phyloP scores from a whole-genome alignment of 495 filamentous ascomycete species.

The Neurospora sp. region DNA sequence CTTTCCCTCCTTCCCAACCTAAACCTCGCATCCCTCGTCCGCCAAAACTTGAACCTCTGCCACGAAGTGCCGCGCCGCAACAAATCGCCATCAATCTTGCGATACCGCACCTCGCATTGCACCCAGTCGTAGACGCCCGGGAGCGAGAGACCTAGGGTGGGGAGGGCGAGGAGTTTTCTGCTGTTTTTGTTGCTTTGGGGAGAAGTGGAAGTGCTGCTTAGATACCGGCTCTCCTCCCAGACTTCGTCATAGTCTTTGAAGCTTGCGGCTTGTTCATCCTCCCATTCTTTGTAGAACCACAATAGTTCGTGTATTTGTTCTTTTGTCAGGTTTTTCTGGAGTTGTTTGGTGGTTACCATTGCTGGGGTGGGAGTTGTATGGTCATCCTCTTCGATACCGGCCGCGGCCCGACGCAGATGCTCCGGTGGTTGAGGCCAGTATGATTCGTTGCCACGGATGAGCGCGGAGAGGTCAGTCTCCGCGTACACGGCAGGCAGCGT shows the following conservation, averaged over 20 bases:
- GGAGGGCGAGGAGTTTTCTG: slow-evolving; percentile 35
- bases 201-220: neutral
- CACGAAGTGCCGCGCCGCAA: slow-evolving; percentile 6
- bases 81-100: slow-evolving; percentile 28
- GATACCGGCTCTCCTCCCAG: neutral
- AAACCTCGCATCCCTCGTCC: neutral
- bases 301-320: neutral
- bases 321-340: neutral
- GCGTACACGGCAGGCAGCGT: slow-evolving; percentile 43
- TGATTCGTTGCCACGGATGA: slow-evolving; percentile 4
- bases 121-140: slow-evolving; percentile 25
- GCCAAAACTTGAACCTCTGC: neutral
- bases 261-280: neutral
- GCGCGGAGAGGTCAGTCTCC: slow-evolving; percentile 8
- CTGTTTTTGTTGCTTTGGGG: neutral
- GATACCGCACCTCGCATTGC: slow-evolving; percentile 37
- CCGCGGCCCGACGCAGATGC: neutral
- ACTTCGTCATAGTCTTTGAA: neutral
- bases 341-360: neutral
- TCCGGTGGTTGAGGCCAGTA: slow-evolving; percentile 11
- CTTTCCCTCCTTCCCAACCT: neutral
- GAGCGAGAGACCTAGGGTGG: slow-evolving; percentile 35
- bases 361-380: neutral
- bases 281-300: neutral
- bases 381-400: neutral